Conservation (phyloP, 108 stramenopile genomes). For the Cyclostephanos invisitatus region DNA sequence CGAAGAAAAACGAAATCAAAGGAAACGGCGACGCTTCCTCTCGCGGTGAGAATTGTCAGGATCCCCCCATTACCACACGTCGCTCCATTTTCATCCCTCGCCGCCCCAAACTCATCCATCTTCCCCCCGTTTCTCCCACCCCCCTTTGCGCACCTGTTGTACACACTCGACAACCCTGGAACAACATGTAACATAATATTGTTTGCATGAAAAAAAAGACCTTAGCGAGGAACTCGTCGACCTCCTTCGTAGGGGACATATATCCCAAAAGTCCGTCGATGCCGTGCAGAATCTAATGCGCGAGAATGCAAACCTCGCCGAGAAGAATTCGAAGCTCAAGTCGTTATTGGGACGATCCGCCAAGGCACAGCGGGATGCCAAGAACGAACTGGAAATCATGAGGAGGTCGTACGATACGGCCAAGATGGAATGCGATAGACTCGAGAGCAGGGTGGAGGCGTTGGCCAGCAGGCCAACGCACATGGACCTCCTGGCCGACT, state of each 20-base stretch:
- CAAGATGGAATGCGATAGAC: constrained; percentile 58
- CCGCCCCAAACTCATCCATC: background rate
- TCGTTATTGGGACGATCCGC: constrained; percentile 82
- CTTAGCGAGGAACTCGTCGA: constrained; percentile 31
- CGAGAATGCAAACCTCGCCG: constrained; percentile 70
- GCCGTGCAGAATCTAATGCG: constrained; percentile 62
- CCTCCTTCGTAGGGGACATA: constrained; percentile 28
- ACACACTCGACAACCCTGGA: background rate
- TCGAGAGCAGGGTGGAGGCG: constrained; percentile 69
- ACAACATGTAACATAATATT: too few species aligned
- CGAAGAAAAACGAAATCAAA: background rate
- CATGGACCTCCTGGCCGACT: constrained; percentile 85
- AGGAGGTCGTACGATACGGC: constrained; percentile 58
- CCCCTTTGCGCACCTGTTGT: background rate
- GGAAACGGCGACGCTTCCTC: background rate
- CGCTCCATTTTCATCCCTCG: too few species aligned
- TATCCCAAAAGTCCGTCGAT: constrained; percentile 43
- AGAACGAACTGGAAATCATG: constrained; percentile 67
- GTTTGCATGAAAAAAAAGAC: background rate
- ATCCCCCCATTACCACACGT: too few species aligned
- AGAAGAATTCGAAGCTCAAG: constrained; percentile 84
- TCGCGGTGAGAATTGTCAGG: background rate
- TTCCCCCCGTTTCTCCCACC: background rate
- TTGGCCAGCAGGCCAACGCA: constrained; percentile 82
- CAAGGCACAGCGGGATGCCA: constrained; percentile 85